Evolutionary conservation across 2,329 filamentous ascomycete species (phyloP), one percentile per base, ranked within the genome.

Genomic region (Ophiobolus disseminans): DNA sequence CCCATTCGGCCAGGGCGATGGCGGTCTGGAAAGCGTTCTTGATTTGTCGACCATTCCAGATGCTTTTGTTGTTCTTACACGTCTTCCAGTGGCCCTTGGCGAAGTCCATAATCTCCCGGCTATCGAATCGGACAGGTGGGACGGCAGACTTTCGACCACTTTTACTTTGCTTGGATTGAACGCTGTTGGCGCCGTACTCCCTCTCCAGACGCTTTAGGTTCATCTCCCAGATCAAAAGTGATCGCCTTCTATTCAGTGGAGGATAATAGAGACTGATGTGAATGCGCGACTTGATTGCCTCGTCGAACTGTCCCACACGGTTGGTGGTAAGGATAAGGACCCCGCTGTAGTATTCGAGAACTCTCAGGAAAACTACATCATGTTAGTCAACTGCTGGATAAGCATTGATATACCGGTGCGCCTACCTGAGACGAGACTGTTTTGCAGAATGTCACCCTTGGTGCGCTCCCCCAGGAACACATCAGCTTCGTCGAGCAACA

Each of bases 391-490:
- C n/a, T n/a, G n/a, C n/a, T n/a, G n/a, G n/a, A n/a, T n/a, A n/a
- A n/a, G n/a, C n/a, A n/a, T n/a, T n/a, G n/a, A n/a, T n/a, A n/a
- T n/a, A n/a, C n/a, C n/a, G n/a, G n/a, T n/a, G n/a, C n/a, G n/a
- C n/a, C n/a, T n/a, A n/a, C n/a, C n/a, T 1, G 53, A 56, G 7
- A 63, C 58, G 1, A 63, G 42, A 6, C 55, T 50, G 22, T 63
- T 61, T 2, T 58, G 48, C 30, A 56, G 20, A 10, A 63, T 30
- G 23, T 55, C 53, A 1, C 35, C 30, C 7, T 19, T 23, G 5
- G 35, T 51, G 1, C 82, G 77, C 40, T 76, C 65, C 63, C 82
- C 79, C 5, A 85, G 76, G 66, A 82, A 85, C 11, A 84, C 79
- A 45, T 85, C 53, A 4, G 48, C 48, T 23, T 51, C 48, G 9